Evolutionary conservation across 768 basidiomycete species (phyloP).

Genomic region (Cantharellus cinnabarinus): DNA sequence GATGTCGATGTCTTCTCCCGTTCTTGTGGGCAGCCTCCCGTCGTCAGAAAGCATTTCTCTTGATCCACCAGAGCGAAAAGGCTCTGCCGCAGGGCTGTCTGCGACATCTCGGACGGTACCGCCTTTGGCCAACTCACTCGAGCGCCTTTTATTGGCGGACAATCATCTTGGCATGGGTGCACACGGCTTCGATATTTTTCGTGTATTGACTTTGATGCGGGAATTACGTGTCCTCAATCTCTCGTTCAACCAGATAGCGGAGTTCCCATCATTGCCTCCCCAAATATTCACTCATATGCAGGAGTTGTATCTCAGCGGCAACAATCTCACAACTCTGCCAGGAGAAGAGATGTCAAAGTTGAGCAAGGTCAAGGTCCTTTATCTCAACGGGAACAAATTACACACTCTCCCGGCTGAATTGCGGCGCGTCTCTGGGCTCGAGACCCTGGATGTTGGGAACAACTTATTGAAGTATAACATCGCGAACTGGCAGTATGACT

Average conservation of each 20-base stretch:
- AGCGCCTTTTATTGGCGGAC: conserved; percentile 73
- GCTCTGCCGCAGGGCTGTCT: conserved; percentile 7
- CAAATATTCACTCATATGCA: conserved; percentile 44
- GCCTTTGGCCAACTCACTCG: conserved; percentile 49
- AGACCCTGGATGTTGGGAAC: conserved; percentile 77
- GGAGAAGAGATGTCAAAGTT: conserved; percentile 69
- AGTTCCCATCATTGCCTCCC: conserved; percentile 63
- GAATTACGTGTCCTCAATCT: conserved; percentile 72
- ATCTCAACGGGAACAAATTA: conserved; percentile 83
- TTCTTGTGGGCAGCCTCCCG: neutral
- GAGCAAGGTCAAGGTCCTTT: conserved; percentile 48
- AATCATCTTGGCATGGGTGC: conserved; percentile 32
- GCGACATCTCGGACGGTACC: conserved; percentile 17
- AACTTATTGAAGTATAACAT: conserved; percentile 93
- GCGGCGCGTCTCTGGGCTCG: conserved; percentile 57
- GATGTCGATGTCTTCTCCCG: conserved; percentile 7
- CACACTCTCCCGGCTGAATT: conserved; percentile 85
- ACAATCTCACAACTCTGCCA: conserved; percentile 74
- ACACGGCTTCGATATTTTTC: conserved; percentile 43
- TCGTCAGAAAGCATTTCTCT: neutral
- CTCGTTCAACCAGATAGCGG: conserved; percentile 86
- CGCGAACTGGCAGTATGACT: conserved; percentile 96
- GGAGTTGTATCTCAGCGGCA: conserved; percentile 88
- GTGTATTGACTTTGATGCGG: conserved; percentile 50
- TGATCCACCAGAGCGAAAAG: conserved; percentile 21